Base-by-base conservation (phyloP, 2,329 filamentous ascomycete species). In the Boeremia exigua region DNA sequence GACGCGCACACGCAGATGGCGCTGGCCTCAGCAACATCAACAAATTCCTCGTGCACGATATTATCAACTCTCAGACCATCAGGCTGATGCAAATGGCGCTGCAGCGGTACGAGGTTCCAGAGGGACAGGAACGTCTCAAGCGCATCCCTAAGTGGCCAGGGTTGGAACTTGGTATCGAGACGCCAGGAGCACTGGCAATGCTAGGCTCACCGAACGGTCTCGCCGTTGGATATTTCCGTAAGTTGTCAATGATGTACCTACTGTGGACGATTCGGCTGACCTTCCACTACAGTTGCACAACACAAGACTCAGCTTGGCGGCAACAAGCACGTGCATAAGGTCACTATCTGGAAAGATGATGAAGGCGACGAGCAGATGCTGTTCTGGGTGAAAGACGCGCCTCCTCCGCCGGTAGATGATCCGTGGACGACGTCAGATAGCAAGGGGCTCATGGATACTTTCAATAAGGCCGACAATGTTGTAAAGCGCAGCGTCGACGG, bases 161-260 rank as follows among this genome's bases (percentile, higher is more conserved):
- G 19, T 14, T 56, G 2, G 38, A 39, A 1, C 48, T 56, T 17
- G 7, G 14, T 6, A 52, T 52, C 5, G 32, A 44, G 2, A 39
- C 48, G 1, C 25, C 42, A 1, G 48, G 52, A 14, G 54, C 48
- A 4, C 53, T 56, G 45, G 60, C 57, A 3, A 56, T 65, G 11
- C 33, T 65, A 2, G 57, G 54, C 1, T 55, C 58, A 6, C 58
- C 56, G 0, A 59, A 61, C 9, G 55, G 56, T 2, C 7, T 56
- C 6, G 45, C 32, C 19, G 48, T 32, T 15, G 56, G 48, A 2
- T 56, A 52, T 19, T 50, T 61, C 19, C 52, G 48, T 59, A 15
- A 42, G 34, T 37, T 19, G 19, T 25, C 8, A 23, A 2, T 25
- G 2, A 15, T 19, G 2, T 6, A 8, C 2, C 2, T 32, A 1